Conservation (phyloP, 2,329 filamentous ascomycete genomes). For the Thelonectria olida region DNA sequence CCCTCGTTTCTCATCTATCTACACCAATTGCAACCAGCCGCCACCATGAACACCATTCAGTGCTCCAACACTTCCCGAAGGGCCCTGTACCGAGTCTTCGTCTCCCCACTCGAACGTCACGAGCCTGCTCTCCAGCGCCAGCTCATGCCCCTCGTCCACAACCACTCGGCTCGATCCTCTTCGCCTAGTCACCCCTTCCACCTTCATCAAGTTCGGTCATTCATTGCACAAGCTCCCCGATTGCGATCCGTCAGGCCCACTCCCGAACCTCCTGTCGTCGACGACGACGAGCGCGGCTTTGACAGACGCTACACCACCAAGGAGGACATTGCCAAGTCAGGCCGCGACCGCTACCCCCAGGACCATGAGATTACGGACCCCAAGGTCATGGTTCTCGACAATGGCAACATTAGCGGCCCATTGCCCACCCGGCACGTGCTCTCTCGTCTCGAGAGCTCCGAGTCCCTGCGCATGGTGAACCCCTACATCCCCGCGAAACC, state of each 20-base stretch:
- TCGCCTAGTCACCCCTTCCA: slow-evolving; percentile 3
- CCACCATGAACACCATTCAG: slow-evolving; percentile 49
- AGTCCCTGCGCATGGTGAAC: slow-evolving; percentile 54
- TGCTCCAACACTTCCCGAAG: slow-evolving; percentile 56
- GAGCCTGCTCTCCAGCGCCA: slow-evolving; percentile 37
- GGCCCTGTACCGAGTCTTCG: slow-evolving; percentile 58
- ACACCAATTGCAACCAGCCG: background rate
- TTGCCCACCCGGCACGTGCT: slow-evolving; percentile 52
- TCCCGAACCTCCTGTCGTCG: background rate
- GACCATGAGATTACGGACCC: slow-evolving; percentile 57
- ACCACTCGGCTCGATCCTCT: slow-evolving; percentile 2
- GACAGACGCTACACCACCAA: slow-evolving; percentile 50
- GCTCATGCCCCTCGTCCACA: slow-evolving; percentile 28
- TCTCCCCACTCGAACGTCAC: slow-evolving; percentile 47
- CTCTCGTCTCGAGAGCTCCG: slow-evolving; percentile 43
- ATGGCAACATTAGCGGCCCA: slow-evolving; percentile 51
- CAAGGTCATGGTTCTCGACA: slow-evolving; percentile 53
- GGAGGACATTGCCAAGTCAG: slow-evolving; percentile 44
- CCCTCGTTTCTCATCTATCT: background rate
- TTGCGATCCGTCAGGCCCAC: slow-evolving; percentile 9
- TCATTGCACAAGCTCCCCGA: slow-evolving; percentile 22
- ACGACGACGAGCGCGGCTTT: slow-evolving; percentile 35
- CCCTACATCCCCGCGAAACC: slow-evolving; percentile 47
- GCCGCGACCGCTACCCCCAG: slow-evolving; percentile 50
- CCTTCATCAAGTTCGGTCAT: slow-evolving; percentile 26